phyloP scores from a whole-genome alignment of 495 filamentous ascomycete species.

The Terfezia boudieri region DNA sequence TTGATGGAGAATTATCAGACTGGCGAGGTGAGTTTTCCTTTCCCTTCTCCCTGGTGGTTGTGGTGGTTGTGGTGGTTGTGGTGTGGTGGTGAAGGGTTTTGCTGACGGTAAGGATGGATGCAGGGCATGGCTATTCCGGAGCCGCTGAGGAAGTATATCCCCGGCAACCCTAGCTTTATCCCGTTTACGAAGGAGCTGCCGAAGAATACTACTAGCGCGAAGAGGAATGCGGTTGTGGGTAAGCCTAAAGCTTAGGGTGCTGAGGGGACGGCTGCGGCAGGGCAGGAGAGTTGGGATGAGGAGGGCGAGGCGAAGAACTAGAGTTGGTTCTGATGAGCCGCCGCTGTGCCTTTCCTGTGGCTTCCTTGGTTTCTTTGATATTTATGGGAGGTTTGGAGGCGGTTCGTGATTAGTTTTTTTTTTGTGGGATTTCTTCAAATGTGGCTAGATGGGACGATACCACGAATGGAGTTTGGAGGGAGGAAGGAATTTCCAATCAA shows the following conservation, averaged over 20 bases:
- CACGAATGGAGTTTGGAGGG: no score
- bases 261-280: background rate
- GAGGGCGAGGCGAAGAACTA: no score
- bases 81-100: background rate
- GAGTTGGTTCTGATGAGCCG: no score
- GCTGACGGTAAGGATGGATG: background rate
- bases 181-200: conserved; percentile 67
- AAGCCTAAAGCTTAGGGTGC: conserved; percentile 19
- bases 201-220: conserved; percentile 43
- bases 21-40: conserved; percentile 39
- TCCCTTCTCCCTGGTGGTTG: background rate
- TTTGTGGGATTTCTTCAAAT: no score
- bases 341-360: no score
- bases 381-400: no score
- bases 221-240: conserved; percentile 28
- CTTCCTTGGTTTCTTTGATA: no score
- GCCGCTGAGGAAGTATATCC: conserved; percentile 76
- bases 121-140: conserved; percentile 72
- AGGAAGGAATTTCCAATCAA: no score
- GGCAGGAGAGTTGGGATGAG: no score
- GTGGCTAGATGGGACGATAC: no score
- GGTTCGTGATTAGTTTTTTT: no score
- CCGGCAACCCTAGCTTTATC: conserved; percentile 68
- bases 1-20: conserved; percentile 92
- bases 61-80: background rate